These are phyloP conservation scores for Capsicum pubescens DNA, from an alignment of 257 asterid genomes.

Conservation along the genomic window DNA sequence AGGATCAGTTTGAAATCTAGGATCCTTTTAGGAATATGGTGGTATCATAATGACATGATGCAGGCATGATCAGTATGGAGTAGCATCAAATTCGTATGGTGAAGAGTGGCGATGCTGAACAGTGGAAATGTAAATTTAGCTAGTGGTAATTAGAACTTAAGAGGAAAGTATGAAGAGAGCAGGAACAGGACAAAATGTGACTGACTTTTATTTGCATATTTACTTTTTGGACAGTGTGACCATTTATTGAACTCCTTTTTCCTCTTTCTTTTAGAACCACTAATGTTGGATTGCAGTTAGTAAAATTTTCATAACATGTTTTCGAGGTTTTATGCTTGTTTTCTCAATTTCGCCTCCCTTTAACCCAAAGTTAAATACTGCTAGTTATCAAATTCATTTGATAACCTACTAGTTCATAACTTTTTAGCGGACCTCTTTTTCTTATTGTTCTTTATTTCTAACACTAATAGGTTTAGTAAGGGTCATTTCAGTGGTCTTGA, in stretches of 20 bases:
- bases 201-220: background rate
- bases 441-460: background rate
- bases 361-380: background rate
- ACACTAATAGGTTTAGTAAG: background rate
- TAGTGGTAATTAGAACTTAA: background rate
- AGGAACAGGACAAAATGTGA: background rate
- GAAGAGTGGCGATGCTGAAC: background rate
- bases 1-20: background rate
- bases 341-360: background rate
- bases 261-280: background rate
- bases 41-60: background rate
- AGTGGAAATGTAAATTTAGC: slow-evolving; percentile 5
- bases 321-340: slow-evolving; percentile 16
- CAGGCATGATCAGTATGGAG: background rate
- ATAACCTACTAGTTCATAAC: background rate
- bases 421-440: background rate
- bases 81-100: background rate
- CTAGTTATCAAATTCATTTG: background rate
- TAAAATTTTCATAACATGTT: background rate
- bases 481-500: background rate
- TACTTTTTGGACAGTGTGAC: background rate
- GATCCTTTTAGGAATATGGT: background rate
- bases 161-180: background rate
- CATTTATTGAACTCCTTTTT: background rate
- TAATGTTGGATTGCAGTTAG: background rate